These are phyloP conservation scores for Curvularia sp. DNA, from an alignment of 2,329 filamentous ascomycete genomes.

Conservation along the genomic window DNA sequence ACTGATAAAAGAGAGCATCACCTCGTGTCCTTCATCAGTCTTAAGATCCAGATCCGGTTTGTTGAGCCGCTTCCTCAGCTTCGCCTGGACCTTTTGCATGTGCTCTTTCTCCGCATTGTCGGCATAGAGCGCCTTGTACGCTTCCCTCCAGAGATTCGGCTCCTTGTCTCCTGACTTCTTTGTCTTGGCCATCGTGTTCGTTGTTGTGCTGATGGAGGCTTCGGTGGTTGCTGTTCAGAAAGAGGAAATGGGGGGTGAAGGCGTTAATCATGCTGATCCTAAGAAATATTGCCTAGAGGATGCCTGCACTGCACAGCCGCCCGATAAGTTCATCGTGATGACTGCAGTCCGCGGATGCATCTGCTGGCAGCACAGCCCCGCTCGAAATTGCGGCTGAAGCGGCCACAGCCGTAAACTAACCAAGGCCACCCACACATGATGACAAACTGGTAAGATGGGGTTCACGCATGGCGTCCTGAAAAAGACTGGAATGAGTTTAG, in stretches of 20 bases:
- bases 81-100: slow-evolving; percentile 21
- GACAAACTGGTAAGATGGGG: background rate
- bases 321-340: background rate
- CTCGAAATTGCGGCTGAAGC: background rate
- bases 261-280: background rate
- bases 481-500: background rate
- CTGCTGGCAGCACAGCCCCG: background rate
- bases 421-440: background rate
- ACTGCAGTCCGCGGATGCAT: background rate
- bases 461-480: background rate
- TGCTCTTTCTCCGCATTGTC: slow-evolving; percentile 22
- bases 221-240: background rate
- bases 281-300: background rate
- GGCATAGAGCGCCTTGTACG: slow-evolving; percentile 20
- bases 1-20: slow-evolving; percentile 19
- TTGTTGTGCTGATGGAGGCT: background rate
- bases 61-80: slow-evolving; percentile 22
- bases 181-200: background rate
- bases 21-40: slow-evolving; percentile 23
- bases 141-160: slow-evolving; percentile 27
- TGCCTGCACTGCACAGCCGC: background rate
- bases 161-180: slow-evolving; percentile 4
- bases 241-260: background rate
- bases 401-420: background rate
- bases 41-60: slow-evolving; percentile 22